A percentile compares a stretch with the other conserved stretches of the same genome.
phyloP scores from a whole-genome alignment of 495 filamentous ascomycete species.

The Collariella sp. region DNA sequence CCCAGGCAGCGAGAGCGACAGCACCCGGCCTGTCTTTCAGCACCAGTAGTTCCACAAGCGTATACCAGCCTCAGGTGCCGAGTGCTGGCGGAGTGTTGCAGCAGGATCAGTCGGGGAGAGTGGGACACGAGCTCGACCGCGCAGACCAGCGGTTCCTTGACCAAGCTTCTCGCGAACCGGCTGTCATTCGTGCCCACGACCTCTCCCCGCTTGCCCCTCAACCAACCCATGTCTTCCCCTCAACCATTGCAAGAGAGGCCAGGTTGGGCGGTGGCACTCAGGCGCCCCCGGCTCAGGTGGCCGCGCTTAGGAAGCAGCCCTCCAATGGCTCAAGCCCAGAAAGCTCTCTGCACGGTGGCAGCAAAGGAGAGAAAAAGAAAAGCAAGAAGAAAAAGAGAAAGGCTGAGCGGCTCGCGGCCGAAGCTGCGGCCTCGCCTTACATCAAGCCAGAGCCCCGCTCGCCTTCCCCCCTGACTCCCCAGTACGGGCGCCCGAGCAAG shows the following conservation, averaged over 20 bases:
- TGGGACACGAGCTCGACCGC: conserved; percentile 29
- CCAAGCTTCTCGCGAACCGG: conserved; percentile 25
- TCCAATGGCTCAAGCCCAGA: conserved; percentile 41
- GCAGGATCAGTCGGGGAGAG: conserved; percentile 33
- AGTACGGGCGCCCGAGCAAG: conserved; percentile 42
- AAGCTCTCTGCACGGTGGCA: conserved; percentile 40
- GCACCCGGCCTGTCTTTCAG: conserved; percentile 14
- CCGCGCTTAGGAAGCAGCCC: conserved; percentile 39
- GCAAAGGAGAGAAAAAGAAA: conserved; percentile 33
- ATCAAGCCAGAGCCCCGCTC: conserved; percentile 87
- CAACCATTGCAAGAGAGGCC: conserved; percentile 55
- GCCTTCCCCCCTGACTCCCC: conserved; percentile 58
- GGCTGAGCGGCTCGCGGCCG: conserved; percentile 34
- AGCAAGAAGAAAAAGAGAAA: conserved; percentile 48
- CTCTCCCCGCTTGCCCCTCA: conserved; percentile 71
- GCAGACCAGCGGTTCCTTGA: conserved; percentile 28
- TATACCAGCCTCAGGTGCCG: conserved; percentile 7
- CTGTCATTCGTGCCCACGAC: conserved; percentile 38
- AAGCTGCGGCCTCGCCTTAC: conserved; percentile 40
- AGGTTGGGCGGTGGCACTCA: conserved; percentile 32
- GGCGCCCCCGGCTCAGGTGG: conserved; percentile 41
- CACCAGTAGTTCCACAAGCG: conserved; percentile 6
- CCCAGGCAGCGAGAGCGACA: no score
- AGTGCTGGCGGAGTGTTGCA: conserved; percentile 26
- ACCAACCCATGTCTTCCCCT: conserved; percentile 70